Evolutionary conservation across 2,329 filamentous ascomycete genomes (phyloP).

Genomic region (Penicillium paneum): DNA sequence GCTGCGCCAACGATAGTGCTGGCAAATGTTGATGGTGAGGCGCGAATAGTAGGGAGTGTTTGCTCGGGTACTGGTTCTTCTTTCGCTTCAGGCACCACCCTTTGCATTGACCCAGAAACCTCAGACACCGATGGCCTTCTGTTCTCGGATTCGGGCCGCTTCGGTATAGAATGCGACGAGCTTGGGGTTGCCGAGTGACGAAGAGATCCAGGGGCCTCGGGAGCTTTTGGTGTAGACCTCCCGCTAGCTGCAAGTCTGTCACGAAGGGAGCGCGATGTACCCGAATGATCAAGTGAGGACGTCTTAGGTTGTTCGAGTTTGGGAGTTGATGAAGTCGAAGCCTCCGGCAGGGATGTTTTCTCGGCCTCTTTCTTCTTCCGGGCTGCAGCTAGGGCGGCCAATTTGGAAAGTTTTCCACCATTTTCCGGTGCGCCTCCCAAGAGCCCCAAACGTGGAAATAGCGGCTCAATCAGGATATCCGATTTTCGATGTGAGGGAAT

Average conservation of each 20-base stretch:
- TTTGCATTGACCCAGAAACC: neutral
- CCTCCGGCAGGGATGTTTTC: constrained; percentile 38
- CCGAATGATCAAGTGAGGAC: constrained; percentile 20
- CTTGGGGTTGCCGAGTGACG: constrained; percentile 21
- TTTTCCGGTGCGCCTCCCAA: constrained; percentile 69
- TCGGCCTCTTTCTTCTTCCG: constrained; percentile 78
- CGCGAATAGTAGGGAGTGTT: constrained; percentile 35
- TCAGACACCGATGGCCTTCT: constrained; percentile 6
- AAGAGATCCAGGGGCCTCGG: constrained; percentile 24
- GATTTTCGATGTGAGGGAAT: constrained; percentile 65
- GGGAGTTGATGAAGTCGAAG: constrained; percentile 1
- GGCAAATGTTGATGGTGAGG: constrained; percentile 52
- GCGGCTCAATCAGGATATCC: constrained; percentile 59
- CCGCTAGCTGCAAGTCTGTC: constrained; percentile 38
- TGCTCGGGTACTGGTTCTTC: constrained; percentile 15
- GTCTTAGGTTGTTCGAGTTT: constrained; percentile 8
- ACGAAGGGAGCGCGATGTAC: constrained; percentile 34
- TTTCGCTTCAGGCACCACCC: constrained; percentile 4
- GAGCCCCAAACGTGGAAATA: constrained; percentile 62
- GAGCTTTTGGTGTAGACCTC: constrained; percentile 24
- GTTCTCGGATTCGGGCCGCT: constrained; percentile 22
- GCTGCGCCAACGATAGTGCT: constrained; percentile 40
- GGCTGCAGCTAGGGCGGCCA: constrained; percentile 83
- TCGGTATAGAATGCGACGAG: constrained; percentile 14
- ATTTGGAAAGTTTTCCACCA: constrained; percentile 75